Base-by-base conservation (phyloP, 257 asterid species). In the Penstemon davidsonii region DNA sequence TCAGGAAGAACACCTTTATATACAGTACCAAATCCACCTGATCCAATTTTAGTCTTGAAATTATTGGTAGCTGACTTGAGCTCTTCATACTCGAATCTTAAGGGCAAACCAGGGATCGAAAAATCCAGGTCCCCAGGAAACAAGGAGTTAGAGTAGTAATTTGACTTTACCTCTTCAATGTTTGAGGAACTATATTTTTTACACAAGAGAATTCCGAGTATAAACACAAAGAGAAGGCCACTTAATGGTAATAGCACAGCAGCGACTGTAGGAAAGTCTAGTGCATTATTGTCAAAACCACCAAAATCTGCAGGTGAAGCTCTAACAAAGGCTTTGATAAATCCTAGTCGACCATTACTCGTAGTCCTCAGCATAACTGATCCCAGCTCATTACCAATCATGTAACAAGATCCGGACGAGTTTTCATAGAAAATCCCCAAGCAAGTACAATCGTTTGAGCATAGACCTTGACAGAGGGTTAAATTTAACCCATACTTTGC, bases 1-100 rank as follows among this genome's bases (percentile, higher is more conserved):
- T 84, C 90, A 11, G 80, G 70, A 2, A 87, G 79, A 18, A 62
- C 64, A 42, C 96, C 97, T 79, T 80, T 88, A 47, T 78, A 88
- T 25, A 90, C 92, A 0, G 86, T 77, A 39, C 97, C 92, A 7
- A 84, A 87, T 41, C 96, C 97, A 8, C 97, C 96, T 0, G 92
- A 73, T 37, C 97, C 97, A 33, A 90, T 80, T 72, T 60, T 71
- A 43, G 75, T 73, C 77, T 79, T 82, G 77, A 90, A 88, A 60
- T 72, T 68, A 25, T 78, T 82, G 0, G 97, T 88, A 4, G 94
- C 97, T 37, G 36, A 72, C 54, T 58, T 75, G 5, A 90, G 85
- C 75, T 83, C 90, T 43, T 79, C 78, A 36, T 83, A 82, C 2
- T 75, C 79, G 61, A 83, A 88, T 69, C 84, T 82, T 12, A 77